phyloP scores from a whole-genome alignment of 2,329 filamentous ascomycete species.

The Phyllosticta citriasiana region DNA sequence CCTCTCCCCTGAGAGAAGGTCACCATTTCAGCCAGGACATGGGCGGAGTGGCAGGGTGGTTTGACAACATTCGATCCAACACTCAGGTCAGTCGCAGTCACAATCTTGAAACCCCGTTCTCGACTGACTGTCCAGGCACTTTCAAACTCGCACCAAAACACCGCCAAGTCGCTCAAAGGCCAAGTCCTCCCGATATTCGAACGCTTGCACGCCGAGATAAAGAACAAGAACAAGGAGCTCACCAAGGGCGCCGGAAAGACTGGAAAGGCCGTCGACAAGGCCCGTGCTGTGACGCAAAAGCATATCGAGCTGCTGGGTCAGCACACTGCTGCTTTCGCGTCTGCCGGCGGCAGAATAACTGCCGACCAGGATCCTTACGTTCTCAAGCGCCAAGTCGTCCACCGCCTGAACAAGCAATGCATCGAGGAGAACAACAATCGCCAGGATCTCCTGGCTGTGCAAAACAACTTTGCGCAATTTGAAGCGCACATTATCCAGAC shows the following conservation, averaged over 20 bases:
- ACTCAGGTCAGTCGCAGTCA: conserved; percentile 49
- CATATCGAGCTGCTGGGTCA: conserved; percentile 90
- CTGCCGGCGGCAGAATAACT: conserved; percentile 59
- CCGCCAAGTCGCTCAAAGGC: conserved; percentile 80
- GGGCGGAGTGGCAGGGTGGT: conserved; percentile 81
- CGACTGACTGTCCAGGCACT: conserved; percentile 48
- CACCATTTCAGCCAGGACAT: conserved; percentile 86
- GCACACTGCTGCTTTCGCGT: conserved; percentile 71
- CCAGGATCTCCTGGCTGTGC: conserved; percentile 83
- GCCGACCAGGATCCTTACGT: conserved; percentile 80
- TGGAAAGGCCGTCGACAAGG: conserved; percentile 85
- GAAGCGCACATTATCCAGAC: conserved; percentile 77
- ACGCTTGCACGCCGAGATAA: conserved; percentile 89
- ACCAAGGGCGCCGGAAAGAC: conserved; percentile 69
- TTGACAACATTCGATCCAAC: conserved; percentile 88
- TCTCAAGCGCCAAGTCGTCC: conserved; percentile 66
- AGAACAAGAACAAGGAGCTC: conserved; percentile 89
- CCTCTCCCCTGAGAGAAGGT: conserved; percentile 74
- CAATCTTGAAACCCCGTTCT: not conserved
- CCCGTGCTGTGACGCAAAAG: conserved; percentile 77
- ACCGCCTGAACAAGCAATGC: conserved; percentile 83
- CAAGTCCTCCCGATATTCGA: conserved; percentile 81
- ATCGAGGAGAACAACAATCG: conserved; percentile 93
- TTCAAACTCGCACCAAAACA: conserved; percentile 81
- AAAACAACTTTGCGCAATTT: conserved; percentile 79